These are phyloP conservation scores for Capsicum chinense DNA, from an alignment of 257 asterid genomes.

Conservation along the genomic window DNA sequence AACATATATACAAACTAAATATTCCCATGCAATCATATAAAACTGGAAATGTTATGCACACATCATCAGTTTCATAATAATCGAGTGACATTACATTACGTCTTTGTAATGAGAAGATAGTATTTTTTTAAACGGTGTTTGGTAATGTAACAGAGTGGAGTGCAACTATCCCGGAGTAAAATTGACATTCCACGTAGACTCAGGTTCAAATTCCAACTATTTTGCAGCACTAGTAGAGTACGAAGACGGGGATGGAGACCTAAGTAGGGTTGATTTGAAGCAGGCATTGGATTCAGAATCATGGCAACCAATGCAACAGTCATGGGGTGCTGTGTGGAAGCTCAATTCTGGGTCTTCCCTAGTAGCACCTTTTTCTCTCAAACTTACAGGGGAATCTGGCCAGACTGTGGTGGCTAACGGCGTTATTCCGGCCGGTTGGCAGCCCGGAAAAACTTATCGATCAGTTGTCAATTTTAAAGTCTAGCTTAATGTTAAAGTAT, in stretches of 20 bases:
- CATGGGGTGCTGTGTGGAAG: slow-evolving; percentile 88
- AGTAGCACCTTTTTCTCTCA: slow-evolving; percentile 62
- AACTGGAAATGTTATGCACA: no score
- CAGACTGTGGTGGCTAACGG: slow-evolving; percentile 57
- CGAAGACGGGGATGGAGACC: slow-evolving; percentile 66
- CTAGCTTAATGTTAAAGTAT: background rate
- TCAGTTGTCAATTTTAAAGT: slow-evolving; percentile 62
- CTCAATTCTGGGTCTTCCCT: slow-evolving; percentile 43
- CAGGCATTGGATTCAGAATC: slow-evolving; percentile 49
- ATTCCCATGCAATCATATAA: no score
- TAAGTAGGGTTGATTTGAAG: slow-evolving; percentile 55
- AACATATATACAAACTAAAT: background rate
- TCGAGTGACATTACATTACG: background rate
- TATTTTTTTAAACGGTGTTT: no score
- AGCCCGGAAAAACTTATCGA: slow-evolving; percentile 61
- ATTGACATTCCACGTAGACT: slow-evolving; percentile 70
- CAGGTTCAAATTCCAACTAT: slow-evolving; percentile 71
- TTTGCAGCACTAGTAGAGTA: slow-evolving; percentile 65
- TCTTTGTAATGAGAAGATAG: background rate
- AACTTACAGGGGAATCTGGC: slow-evolving; percentile 56
- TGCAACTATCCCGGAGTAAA: slow-evolving; percentile 67
- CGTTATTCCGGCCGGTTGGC: slow-evolving; percentile 76
- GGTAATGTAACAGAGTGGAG: slow-evolving; percentile 47
- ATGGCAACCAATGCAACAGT: slow-evolving; percentile 62
- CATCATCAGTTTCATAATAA: background rate